A percentile compares a stretch with the other conserved stretches of the same genome.
phyloP scores from a whole-genome alignment of 1,139 yeast species.

The Blastobotrys elegans region DNA sequence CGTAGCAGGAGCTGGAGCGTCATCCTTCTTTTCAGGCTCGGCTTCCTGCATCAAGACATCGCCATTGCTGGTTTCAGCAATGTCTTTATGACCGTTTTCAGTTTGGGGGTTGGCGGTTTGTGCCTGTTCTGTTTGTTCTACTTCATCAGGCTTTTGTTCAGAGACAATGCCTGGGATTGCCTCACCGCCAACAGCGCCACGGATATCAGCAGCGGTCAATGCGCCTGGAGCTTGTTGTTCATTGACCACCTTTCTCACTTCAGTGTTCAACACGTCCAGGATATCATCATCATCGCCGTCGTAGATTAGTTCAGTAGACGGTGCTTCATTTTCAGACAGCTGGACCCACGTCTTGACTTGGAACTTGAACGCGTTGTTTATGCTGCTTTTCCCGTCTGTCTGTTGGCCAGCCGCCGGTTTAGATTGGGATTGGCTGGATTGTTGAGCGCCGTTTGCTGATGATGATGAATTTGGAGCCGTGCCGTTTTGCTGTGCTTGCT shows the following conservation, averaged over 20 bases:
- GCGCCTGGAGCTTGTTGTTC: slow-evolving; percentile 29
- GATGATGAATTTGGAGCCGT: background rate
- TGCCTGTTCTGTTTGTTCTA: slow-evolving; percentile 4
- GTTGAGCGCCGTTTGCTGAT: background rate
- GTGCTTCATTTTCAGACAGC: slow-evolving; percentile 30
- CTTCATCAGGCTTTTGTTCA: slow-evolving; percentile 14
- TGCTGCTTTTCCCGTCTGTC: slow-evolving; percentile 5
- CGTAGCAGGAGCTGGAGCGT: background rate
- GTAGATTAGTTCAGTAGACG: slow-evolving; percentile 25
- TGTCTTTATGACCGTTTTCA: background rate
- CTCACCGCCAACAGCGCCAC: slow-evolving; percentile 61
- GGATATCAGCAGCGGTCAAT: slow-evolving; percentile 51
- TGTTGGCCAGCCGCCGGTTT: background rate
- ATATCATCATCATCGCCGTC: slow-evolving; percentile 42
- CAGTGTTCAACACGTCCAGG: slow-evolving; percentile 29
- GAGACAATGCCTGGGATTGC: slow-evolving; percentile 45
- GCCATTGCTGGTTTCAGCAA: slow-evolving; percentile 7
- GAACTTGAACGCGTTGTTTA: slow-evolving; percentile 25
- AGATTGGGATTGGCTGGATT: background rate
- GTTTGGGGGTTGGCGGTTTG: background rate
- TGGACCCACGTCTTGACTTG: slow-evolving; percentile 44
- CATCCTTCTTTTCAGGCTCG: slow-evolving; percentile 4
- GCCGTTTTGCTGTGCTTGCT: background rate
- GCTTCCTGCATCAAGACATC: slow-evolving; percentile 3
- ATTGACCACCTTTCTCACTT: slow-evolving; percentile 10